Percentiles rank a stretch among this genome's conserved stretches.
Conservation (phyloP, 495 filamentous ascomycete genomes). For the Hyaloscypha variabilis region DNA sequence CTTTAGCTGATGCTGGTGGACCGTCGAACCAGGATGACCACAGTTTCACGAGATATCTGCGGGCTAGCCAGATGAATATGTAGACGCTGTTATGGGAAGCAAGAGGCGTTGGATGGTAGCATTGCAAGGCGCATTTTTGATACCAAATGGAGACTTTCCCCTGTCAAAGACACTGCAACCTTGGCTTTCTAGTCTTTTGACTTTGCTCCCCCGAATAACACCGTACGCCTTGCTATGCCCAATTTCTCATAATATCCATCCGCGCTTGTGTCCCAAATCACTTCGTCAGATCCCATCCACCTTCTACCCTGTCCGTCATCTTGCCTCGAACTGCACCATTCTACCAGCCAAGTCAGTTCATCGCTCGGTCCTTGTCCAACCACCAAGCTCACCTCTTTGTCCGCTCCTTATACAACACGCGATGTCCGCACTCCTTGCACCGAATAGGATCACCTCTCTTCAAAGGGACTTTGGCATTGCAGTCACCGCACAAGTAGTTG, state of each 20-base stretch:
- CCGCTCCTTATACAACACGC: conserved; percentile 95
- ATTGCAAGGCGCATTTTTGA: conserved; percentile 36
- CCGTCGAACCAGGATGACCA: conserved; percentile 28
- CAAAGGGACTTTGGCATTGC: conserved; percentile 77
- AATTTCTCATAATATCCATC: conserved; percentile 14
- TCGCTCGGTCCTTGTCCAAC: background rate
- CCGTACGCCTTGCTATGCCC: conserved; percentile 24
- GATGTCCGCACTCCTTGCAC: conserved; percentile 94
- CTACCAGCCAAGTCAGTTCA: conserved; percentile 31
- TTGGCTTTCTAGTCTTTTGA: background rate
- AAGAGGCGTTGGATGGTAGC: conserved; percentile 28
- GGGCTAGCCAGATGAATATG: conserved; percentile 34
- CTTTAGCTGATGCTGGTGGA: conserved; percentile 50
- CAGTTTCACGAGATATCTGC: conserved; percentile 35
- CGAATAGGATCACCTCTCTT: conserved; percentile 86
- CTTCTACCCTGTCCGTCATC: conserved; percentile 50
- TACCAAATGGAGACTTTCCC: conserved; percentile 42
- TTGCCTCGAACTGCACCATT: conserved; percentile 99
- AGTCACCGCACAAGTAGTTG: conserved; percentile 92
- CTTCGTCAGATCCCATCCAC: conserved; percentile 1
- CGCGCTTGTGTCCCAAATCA: conserved; percentile 6
- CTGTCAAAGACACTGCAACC: background rate
- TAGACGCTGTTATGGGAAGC: conserved; percentile 8
- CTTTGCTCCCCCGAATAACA: background rate
- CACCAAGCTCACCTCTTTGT: conserved; percentile 79